phyloP scores from a whole-genome alignment of 2,329 filamentous ascomycete genomes.

The Penicillium thymicola region DNA sequence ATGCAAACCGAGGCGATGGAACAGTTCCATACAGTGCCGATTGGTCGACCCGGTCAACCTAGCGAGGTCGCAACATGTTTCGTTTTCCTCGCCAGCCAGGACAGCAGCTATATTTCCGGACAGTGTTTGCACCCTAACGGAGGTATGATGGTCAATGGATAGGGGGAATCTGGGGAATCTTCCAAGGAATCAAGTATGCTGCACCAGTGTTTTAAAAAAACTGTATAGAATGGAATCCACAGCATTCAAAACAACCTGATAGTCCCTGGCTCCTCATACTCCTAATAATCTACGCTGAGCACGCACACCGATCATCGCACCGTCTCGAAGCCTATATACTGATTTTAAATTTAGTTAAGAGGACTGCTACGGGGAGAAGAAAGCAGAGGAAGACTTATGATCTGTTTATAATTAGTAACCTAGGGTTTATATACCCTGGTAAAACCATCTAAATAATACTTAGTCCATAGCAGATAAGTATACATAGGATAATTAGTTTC shows the following conservation, averaged over 20 bases:
- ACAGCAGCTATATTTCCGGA: slow-evolving; percentile 71
- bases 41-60: slow-evolving; percentile 74
- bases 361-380: no score
- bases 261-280: neutral
- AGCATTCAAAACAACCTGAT: neutral
- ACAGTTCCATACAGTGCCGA: slow-evolving; percentile 66
- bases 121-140: slow-evolving; percentile 67
- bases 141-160: slow-evolving; percentile 54
- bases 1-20: slow-evolving; percentile 70
- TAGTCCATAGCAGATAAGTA: no score
- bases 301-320: no score
- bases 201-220: neutral
- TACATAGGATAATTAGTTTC: no score
- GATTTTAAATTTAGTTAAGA: no score
- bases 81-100: slow-evolving; percentile 72
- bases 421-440: no score
- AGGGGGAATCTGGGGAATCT: slow-evolving; percentile 4
- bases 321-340: no score
- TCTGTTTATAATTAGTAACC: no score
- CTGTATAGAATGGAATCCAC: neutral
- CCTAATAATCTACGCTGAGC: neutral
- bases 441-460: no score
- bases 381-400: no score
- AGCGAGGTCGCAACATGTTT: slow-evolving; percentile 79
- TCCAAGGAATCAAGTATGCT: neutral